Evolutionary conservation across 495 filamentous ascomycete species (phyloP).

Genomic region (Penicillium steckii): DNA sequence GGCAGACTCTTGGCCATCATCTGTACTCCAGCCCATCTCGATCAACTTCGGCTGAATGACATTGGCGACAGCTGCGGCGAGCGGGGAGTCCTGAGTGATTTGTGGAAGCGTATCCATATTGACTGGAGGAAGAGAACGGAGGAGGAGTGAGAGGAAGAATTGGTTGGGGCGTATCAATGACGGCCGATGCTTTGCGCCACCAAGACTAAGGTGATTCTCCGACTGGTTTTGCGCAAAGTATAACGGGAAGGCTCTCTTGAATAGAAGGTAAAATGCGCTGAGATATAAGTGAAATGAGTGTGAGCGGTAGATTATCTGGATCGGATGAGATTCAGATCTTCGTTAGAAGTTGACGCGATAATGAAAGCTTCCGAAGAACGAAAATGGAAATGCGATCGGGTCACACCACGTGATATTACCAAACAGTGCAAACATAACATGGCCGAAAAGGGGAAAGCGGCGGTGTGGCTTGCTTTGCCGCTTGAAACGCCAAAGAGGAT

Average conservation of each 20-base stretch:
- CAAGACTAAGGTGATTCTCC: conserved; percentile 5
- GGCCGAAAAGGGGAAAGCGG: not conserved
- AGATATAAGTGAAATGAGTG: not conserved
- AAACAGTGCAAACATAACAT: conserved; percentile 13
- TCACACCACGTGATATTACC: conserved; percentile 6
- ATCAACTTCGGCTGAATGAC: conserved; percentile 88
- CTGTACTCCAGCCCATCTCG: conserved; percentile 89
- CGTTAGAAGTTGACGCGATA: conserved; percentile 12
- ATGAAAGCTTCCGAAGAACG: conserved; percentile 8
- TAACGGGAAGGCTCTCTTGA: not conserved
- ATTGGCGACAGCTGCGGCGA: conserved; percentile 76
- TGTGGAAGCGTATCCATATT: conserved; percentile 19
- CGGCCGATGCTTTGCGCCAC: conserved; percentile 16
- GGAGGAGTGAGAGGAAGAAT: not conserved
- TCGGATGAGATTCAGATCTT: not conserved
- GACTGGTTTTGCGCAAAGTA: not conserved
- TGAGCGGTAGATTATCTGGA: not conserved
- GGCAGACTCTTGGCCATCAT: conserved; percentile 74
- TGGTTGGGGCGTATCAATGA: not conserved
- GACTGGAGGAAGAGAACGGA: conserved; percentile 1
- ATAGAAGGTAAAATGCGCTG: not conserved
- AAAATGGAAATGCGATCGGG: conserved; percentile 11
- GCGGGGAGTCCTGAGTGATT: conserved; percentile 42
- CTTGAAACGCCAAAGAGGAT: too few species aligned
- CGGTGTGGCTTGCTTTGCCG: not conserved